Evolutionary conservation across 345 rosid genomes (phyloP).

Genomic region (Nephelium lappaceum): DNA sequence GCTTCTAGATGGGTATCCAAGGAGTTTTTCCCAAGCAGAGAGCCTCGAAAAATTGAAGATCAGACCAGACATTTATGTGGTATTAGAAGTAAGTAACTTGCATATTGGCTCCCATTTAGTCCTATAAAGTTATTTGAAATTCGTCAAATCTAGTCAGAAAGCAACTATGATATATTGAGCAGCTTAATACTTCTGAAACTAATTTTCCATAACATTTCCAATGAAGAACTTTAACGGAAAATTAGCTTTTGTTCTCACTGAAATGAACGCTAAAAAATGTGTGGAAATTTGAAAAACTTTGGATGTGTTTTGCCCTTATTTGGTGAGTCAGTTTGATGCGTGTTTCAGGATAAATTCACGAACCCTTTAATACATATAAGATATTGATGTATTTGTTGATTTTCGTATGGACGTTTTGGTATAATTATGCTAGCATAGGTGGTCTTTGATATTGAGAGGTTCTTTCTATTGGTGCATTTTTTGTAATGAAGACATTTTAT

Average conservation of each 20-base stretch:
- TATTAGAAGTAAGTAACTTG: conserved; percentile 62
- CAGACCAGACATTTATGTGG: conserved; percentile 72
- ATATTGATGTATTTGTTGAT: background rate
- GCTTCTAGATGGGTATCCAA: conserved; percentile 95
- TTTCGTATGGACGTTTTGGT: background rate
- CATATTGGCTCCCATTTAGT: conserved; percentile 12
- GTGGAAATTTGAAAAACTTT: too few relatives aligned
- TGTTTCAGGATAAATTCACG: too few relatives aligned
- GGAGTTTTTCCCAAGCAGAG: conserved; percentile 75
- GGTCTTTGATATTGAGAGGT: background rate
- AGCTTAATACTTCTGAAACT: background rate
- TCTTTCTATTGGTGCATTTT: background rate
- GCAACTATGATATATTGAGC: background rate
- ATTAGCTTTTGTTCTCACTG: too few relatives aligned
- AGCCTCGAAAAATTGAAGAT: conserved; percentile 71
- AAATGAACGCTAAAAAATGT: too few relatives aligned
- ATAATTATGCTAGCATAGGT: background rate
- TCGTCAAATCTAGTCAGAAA: background rate
- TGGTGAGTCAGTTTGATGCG: too few relatives aligned
- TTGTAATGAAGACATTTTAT: background rate
- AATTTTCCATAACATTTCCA: background rate
- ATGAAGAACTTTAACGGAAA: too few relatives aligned
- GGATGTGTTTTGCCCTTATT: too few relatives aligned
- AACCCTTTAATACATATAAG: background rate
- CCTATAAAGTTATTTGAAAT: background rate